phyloP scores from a whole-genome alignment of 2,329 filamentous ascomycete genomes.

The Exophiala lecanii-corni region DNA sequence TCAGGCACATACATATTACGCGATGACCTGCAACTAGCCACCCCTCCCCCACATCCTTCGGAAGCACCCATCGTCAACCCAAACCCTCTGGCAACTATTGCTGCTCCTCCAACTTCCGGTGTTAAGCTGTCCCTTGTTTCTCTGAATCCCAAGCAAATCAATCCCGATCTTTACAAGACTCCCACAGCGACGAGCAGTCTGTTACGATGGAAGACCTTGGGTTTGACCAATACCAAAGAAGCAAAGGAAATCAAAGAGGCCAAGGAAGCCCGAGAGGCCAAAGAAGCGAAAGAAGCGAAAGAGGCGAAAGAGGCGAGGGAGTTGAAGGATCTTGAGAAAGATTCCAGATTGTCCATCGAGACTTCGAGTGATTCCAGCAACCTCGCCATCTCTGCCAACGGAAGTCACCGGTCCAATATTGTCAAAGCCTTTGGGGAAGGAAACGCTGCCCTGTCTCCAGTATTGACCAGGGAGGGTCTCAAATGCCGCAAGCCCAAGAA shows the following conservation, averaged over 20 bases:
- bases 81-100: conserved; percentile 83
- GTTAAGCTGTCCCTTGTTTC: conserved; percentile 77
- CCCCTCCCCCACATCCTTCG: conserved; percentile 90
- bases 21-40: conserved; percentile 88
- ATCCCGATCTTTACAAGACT: conserved; percentile 46
- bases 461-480: conserved; percentile 55
- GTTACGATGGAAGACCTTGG: conserved; percentile 27
- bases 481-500: conserved; percentile 95
- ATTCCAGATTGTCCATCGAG: conserved; percentile 58
- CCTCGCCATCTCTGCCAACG: conserved; percentile 39
- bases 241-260: conserved; percentile 32
- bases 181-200: conserved; percentile 47
- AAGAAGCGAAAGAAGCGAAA: conserved; percentile 8
- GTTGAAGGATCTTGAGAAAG: conserved; percentile 59
- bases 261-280: conserved; percentile 55
- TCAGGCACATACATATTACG: conserved; percentile 82
- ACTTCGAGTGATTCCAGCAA: conserved; percentile 52
- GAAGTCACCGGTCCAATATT: conserved; percentile 34
- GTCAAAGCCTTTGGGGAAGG: conserved; percentile 77
- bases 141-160: conserved; percentile 57
- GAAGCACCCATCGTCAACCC: conserved; percentile 82
- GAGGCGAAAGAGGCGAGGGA: too few relatives aligned
- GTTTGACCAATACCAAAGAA: conserved; percentile 24
- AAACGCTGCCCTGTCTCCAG: conserved; percentile 65
- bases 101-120: conserved; percentile 76